A percentile compares a stretch with the other conserved stretches of the same genome.
Conservation (phyloP, 371 early-diverging fungal species). For the Rhizopus stolonifer region DNA sequence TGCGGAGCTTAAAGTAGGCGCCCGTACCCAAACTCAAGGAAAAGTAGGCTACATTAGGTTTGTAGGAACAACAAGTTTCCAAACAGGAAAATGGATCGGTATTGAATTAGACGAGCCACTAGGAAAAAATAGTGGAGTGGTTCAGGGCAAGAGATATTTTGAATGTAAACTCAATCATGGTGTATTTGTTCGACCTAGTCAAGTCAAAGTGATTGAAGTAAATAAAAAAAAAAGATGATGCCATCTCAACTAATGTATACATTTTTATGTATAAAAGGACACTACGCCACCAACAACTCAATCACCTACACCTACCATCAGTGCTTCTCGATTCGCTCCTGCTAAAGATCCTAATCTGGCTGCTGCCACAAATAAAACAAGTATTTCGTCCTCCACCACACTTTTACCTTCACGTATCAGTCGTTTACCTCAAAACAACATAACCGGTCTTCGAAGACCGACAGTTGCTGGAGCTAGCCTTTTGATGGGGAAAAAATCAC, state of each 20-base stretch:
- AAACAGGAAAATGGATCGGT: slow-evolving; percentile 80
- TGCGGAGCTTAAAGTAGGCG: slow-evolving; percentile 46
- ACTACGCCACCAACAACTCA: neutral
- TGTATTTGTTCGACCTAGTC: slow-evolving; percentile 79
- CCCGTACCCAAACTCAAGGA: slow-evolving; percentile 64
- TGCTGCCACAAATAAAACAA: slow-evolving; percentile 13
- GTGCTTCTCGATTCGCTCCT: slow-evolving; percentile 25
- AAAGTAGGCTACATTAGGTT: slow-evolving; percentile 65
- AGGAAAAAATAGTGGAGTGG: slow-evolving; percentile 83
- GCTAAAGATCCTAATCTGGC: slow-evolving; percentile 27
- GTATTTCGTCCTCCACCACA: slow-evolving; percentile 30
- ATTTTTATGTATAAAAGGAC: too few relatives aligned
- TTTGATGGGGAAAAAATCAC: slow-evolving; percentile 14
- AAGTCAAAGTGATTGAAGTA: slow-evolving; percentile 50
- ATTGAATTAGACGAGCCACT: slow-evolving; percentile 68
- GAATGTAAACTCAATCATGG: slow-evolving; percentile 71
- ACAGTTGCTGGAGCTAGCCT: slow-evolving; percentile 1
- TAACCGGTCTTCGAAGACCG: slow-evolving; percentile 4
- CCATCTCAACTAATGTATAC: too few relatives aligned
- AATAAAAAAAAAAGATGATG: too few relatives aligned
- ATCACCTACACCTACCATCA: slow-evolving; percentile 1
- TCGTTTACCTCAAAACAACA: slow-evolving; percentile 16
- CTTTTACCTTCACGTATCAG: slow-evolving; percentile 29
- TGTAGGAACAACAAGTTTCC: slow-evolving; percentile 70
- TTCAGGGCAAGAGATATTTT: slow-evolving; percentile 81